Percentiles rank a stretch among this genome's conserved stretches.
Conservation (phyloP, 371 early-diverging fungal species). For the Syncephalastrum racemosum region DNA sequence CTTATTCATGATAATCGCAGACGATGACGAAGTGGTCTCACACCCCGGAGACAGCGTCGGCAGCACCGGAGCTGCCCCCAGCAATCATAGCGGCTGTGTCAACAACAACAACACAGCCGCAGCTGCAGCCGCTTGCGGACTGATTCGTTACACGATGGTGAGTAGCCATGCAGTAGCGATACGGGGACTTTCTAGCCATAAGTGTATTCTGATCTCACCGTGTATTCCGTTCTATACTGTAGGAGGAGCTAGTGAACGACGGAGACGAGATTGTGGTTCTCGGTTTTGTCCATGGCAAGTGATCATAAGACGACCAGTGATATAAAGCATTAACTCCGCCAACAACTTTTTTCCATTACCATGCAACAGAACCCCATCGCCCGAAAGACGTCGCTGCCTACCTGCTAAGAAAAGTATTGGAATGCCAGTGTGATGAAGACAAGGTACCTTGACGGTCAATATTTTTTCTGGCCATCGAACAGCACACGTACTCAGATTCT, state of each 20-base stretch:
- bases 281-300: constrained; percentile 1
- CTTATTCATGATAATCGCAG: constrained; percentile 16
- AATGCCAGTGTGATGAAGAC: too few species aligned
- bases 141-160: constrained; percentile 14
- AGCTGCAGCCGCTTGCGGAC: background rate
- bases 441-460: too few species aligned
- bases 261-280: constrained; percentile 13
- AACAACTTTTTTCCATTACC: too few species aligned
- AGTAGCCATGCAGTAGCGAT: background rate
- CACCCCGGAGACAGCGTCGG: too few species aligned
- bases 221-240: background rate
- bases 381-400: too few species aligned
- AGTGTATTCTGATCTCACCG: background rate
- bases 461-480: too few species aligned
- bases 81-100: background rate
- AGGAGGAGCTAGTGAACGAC: constrained; percentile 11
- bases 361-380: too few species aligned
- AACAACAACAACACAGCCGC: too few species aligned
- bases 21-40: constrained; percentile 2
- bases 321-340: too few species aligned
- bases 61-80: background rate
- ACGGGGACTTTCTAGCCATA: background rate
- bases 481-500: background rate
- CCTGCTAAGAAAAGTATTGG: too few species aligned
- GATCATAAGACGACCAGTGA: background rate